Conservation (phyloP, 352 stramenopile genomes). For the Globisporangium megalacanthum region DNA sequence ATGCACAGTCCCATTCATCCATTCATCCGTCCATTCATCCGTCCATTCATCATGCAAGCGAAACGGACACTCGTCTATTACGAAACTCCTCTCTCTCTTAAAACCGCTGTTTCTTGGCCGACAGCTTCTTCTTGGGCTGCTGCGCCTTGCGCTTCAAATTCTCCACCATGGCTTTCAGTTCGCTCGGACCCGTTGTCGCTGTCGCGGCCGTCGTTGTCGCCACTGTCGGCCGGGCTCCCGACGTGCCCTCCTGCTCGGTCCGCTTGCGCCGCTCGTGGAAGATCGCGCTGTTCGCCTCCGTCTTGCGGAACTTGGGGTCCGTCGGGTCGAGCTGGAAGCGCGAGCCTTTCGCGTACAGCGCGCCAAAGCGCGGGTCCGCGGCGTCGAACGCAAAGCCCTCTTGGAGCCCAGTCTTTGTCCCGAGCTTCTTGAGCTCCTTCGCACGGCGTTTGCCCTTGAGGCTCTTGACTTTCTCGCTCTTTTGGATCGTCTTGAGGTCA, state of each 20-base stretch:
- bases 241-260: slow-evolving; percentile 27
- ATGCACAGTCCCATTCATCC: too few relatives aligned
- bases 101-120: slow-evolving; percentile 41
- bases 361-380: slow-evolving; percentile 63
- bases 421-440: slow-evolving; percentile 73
- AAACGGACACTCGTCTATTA: neutral
- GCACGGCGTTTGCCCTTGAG: slow-evolving; percentile 76
- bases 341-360: slow-evolving; percentile 69
- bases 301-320: slow-evolving; percentile 81
- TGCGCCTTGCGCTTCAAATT: slow-evolving; percentile 80
- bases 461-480: slow-evolving; percentile 64
- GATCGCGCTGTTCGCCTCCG: slow-evolving; percentile 72
- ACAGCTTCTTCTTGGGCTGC: slow-evolving; percentile 41
- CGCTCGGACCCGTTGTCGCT: slow-evolving; percentile 6
- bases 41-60: too few relatives aligned
- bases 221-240: neutral
- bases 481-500: slow-evolving; percentile 80
- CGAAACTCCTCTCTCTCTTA: neutral
- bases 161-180: slow-evolving; percentile 68
- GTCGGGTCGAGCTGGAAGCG: slow-evolving; percentile 82
- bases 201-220: neutral
- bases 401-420: slow-evolving; percentile 57
- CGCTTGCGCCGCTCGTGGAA: slow-evolving; percentile 74
- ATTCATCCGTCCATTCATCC: too few relatives aligned
- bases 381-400: slow-evolving; percentile 76